phyloP scores from a whole-genome alignment of 345 rosid species.

The Aquilaria sinensis region DNA sequence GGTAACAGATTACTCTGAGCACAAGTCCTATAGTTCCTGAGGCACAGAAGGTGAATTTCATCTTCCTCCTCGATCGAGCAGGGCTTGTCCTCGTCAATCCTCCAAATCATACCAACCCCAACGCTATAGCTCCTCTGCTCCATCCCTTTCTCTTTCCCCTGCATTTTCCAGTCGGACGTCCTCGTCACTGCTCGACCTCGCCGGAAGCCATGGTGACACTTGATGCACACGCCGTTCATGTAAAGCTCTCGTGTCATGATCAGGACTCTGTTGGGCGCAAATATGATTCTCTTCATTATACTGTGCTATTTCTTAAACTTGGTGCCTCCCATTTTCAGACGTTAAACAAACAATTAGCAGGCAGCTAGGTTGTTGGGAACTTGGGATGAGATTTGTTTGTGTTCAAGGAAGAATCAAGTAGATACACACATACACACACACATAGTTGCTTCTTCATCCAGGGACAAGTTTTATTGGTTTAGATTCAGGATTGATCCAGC shows the following conservation, averaged over 20 bases:
- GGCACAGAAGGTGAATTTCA: too few species aligned
- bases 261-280: conserved; percentile 24
- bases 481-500: too few species aligned
- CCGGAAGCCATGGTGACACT: conserved; percentile 13
- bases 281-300: conserved; percentile 16
- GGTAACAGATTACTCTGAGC: too few species aligned
- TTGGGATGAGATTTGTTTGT: too few species aligned
- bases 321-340: conserved; percentile 14
- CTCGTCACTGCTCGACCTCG: conserved; percentile 9
- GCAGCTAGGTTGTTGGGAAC: too few species aligned
- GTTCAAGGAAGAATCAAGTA: too few species aligned
- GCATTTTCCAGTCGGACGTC: not conserved
- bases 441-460: too few species aligned
- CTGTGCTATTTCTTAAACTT: conserved; percentile 13
- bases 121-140: conserved; percentile 35
- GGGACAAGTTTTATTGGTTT: too few species aligned
- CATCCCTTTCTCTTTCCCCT: not conserved
- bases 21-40: too few species aligned
- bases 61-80: conserved; percentile 34
- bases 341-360: too few species aligned
- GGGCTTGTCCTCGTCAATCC: conserved; percentile 37
- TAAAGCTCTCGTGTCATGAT: conserved; percentile 30
- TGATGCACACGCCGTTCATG: conserved; percentile 14
- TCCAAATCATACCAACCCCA: conserved; percentile 45
- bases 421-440: too few species aligned